Conservation (phyloP, 768 basidiomycete genomes). For the Leccinum rimulosum region DNA sequence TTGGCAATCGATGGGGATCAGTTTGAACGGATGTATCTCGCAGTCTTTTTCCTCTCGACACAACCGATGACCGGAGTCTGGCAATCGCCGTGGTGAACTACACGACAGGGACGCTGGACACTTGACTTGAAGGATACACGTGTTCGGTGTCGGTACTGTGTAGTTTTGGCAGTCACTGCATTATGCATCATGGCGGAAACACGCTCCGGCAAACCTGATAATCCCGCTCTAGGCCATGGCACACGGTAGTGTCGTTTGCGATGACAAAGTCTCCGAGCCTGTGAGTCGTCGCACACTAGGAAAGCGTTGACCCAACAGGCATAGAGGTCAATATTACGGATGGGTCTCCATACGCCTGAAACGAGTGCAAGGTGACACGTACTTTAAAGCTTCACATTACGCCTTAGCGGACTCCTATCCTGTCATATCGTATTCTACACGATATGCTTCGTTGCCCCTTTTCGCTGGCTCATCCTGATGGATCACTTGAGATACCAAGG, state of each 20-base stretch:
- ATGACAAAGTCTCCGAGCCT: background rate
- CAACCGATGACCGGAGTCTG: constrained; percentile 1
- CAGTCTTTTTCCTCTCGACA: background rate
- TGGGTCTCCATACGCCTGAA: background rate
- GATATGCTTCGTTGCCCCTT: constrained; percentile 1
- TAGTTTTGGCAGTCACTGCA: background rate
- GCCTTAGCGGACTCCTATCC: background rate
- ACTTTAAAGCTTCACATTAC: constrained; percentile 1
- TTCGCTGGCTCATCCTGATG: constrained; percentile 12
- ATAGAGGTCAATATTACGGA: background rate
- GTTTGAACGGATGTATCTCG: background rate
- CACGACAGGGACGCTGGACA: background rate
- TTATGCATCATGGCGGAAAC: background rate
- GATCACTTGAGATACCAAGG: background rate
- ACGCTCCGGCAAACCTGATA: constrained; percentile 1
- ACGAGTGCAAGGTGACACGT: background rate
- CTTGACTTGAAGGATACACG: constrained; percentile 5
- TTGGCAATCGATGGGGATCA: constrained; percentile 14
- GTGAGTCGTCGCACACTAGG: background rate
- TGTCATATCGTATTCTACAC: background rate
- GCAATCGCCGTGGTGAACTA: background rate
- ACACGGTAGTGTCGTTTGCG: background rate
- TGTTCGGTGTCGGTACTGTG: constrained; percentile 2
- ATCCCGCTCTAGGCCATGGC: constrained; percentile 3
- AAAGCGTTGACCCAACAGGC: background rate